phyloP scores from a whole-genome alignment of 2,329 filamentous ascomycete species.

The Thyridium curvatum region DNA sequence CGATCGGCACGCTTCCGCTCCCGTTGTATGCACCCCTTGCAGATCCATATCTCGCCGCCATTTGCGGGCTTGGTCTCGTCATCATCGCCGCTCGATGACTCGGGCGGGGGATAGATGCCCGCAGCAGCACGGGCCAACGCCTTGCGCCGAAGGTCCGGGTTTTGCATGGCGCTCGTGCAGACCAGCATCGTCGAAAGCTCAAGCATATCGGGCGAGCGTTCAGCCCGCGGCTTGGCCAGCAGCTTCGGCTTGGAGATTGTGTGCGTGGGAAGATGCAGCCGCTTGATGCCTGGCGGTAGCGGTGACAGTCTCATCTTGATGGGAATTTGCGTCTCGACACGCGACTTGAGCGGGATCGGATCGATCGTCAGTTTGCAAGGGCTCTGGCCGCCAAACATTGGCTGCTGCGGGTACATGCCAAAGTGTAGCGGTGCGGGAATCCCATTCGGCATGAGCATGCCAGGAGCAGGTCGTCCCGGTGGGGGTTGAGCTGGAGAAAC shows the following conservation, averaged over 20 bases:
- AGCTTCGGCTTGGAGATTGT: conserved; percentile 94
- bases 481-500: not conserved
- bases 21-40: conserved; percentile 80
- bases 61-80: conserved; percentile 71
- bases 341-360: conserved; percentile 71
- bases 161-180: conserved; percentile 86
- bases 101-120: conserved; percentile 24
- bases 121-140: conserved; percentile 58
- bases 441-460: conserved; percentile 13
- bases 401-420: conserved; percentile 8
- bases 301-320: conserved; percentile 75
- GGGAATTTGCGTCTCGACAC: conserved; percentile 94
- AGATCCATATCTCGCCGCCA: conserved; percentile 92
- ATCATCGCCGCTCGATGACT: conserved; percentile 32
- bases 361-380: conserved; percentile 50
- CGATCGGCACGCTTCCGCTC: conserved; percentile 86
- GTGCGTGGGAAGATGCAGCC: conserved; percentile 79
- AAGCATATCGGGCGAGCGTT: conserved; percentile 64
- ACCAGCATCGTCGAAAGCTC: conserved; percentile 79
- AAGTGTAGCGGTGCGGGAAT: conserved; percentile 18
- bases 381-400: not conserved
- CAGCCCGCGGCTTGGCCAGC: conserved; percentile 64
- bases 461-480: conserved; percentile 6
- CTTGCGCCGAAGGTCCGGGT: conserved; percentile 56
- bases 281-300: conserved; percentile 68